Evolutionary conservation across 192 early-diverging fungal species (phyloP).

Genomic region (Dispira simplex): DNA sequence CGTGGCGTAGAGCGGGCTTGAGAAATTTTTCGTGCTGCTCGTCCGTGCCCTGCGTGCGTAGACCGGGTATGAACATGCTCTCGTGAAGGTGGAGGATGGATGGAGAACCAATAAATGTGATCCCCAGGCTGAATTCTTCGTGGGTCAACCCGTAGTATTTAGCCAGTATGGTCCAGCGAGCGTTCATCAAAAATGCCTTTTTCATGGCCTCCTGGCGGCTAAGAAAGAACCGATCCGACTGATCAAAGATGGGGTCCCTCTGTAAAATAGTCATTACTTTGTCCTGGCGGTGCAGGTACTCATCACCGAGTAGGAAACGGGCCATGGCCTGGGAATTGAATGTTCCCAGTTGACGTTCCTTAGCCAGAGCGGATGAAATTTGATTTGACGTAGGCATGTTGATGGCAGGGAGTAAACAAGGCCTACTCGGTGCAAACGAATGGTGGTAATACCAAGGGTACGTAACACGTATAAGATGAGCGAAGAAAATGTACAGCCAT

Average conservation of each 20-base stretch:
- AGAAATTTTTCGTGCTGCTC: constrained; percentile 72
- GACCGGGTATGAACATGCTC: constrained; percentile 70
- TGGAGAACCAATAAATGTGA: constrained; percentile 30
- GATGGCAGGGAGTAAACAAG: no score
- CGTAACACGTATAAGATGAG: no score
- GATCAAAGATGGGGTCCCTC: constrained; percentile 50
- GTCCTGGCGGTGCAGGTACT: constrained; percentile 36
- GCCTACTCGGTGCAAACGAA: no score
- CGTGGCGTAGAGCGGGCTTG: constrained; percentile 47
- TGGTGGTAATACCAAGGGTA: no score
- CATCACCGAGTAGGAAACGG: constrained; percentile 44
- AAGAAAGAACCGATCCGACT: constrained; percentile 51
- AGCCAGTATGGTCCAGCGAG: constrained; percentile 40
- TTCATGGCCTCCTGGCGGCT: constrained; percentile 53
- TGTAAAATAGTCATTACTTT: constrained; percentile 43
- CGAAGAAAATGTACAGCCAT: no score
- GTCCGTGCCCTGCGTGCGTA: constrained; percentile 50
- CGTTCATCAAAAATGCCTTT: constrained; percentile 39
- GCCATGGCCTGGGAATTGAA: constrained; percentile 52
- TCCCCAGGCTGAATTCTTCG: neutral
- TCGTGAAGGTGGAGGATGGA: constrained; percentile 51
- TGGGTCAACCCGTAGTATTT: neutral
- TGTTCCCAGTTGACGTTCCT: constrained; percentile 47
- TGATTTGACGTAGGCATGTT: no score
- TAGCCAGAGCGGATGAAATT: constrained; percentile 19